Evolutionary conservation across 139 green algal species (phyloP).

Genomic region (Dunaliella primolecta): DNA sequence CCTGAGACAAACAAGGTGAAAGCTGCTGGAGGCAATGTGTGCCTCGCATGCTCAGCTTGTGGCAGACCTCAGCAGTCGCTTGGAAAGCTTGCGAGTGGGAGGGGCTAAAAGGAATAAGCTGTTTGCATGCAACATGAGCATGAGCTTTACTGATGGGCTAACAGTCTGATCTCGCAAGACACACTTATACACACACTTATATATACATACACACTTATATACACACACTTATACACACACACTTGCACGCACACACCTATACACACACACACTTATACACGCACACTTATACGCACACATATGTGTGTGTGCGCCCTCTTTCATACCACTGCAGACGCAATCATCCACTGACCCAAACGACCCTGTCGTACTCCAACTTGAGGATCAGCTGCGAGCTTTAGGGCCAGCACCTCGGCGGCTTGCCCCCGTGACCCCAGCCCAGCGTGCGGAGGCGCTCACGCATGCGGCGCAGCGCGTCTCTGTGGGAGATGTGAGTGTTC

Average conservation of each 20-base stretch:
- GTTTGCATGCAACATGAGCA: no score
- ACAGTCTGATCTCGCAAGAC: no score
- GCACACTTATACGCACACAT: not conserved
- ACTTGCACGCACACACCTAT: not conserved
- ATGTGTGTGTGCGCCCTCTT: no score
- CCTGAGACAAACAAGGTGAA: no score
- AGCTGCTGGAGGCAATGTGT: not conserved
- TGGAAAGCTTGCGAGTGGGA: not conserved
- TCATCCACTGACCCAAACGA: slow-evolving; percentile 38
- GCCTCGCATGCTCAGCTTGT: not conserved
- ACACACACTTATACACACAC: not conserved
- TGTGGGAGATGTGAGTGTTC: slow-evolving; percentile 29
- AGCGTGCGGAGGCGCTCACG: slow-evolving; percentile 19
- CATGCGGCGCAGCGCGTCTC: slow-evolving; percentile 26
- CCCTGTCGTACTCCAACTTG: slow-evolving; percentile 23
- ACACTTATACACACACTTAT: not conserved
- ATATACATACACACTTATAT: not conserved
- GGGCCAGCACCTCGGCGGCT: slow-evolving; percentile 31
- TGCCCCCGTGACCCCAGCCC: slow-evolving; percentile 22
- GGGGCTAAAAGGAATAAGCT: no score
- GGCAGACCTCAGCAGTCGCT: not conserved
- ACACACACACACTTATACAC: not conserved
- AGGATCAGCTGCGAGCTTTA: slow-evolving; percentile 35
- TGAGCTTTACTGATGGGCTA: no score
- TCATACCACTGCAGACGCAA: slow-evolving; percentile 8